Base-by-base conservation (phyloP, 495 filamentous ascomycete genomes). In the Aspergillus funiculosus region DNA sequence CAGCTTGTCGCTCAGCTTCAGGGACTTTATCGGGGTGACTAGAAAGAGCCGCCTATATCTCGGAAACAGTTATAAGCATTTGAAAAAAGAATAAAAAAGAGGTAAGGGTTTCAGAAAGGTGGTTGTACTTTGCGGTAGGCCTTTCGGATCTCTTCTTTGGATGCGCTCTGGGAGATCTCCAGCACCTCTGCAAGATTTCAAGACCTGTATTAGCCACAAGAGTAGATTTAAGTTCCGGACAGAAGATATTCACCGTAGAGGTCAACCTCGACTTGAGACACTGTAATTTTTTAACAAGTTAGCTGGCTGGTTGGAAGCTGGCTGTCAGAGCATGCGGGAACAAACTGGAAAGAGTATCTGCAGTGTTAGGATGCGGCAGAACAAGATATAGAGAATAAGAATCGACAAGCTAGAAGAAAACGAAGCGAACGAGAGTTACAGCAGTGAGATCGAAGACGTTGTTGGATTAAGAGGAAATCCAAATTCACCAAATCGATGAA, bases 1-100 rank as follows among this genome's bases (percentile, higher is more conserved):
- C 88, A 40, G 79, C 80, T 49, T 76, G 85, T 41, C 92, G 84
- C 54, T 91, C 82, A 19, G 81, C 77, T 67, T 94, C 87, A 52
- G 89, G 75, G 39, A 97, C 92, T 72, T 98, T 98, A 69, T 98
- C 92, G 25, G 92, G 92, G 59, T 98, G 92, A 57, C 83, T 84
- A 56, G 82, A 72, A 27, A 96, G 77, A 1, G 92, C 94, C 48
- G 92, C 82, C 89, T 95, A 54, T 46, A 14, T 9, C 5, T 7
- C 17, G 26, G 19, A 35, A 31, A 40, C 46, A 18, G 9, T 17
- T 14, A 27, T 61, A 27, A 61, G 52, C 52, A 10, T 32, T 32
- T 9, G 28, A 43, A 35, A 24, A n/a, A 17, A 28, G 26, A 21
- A 14, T 3, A 45, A 8, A 8, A 13, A 7, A 6, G 19, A 31